These are phyloP conservation scores for Furcasterigmium furcatum DNA, from an alignment of 2,329 filamentous ascomycete species.

Conservation along the genomic window DNA sequence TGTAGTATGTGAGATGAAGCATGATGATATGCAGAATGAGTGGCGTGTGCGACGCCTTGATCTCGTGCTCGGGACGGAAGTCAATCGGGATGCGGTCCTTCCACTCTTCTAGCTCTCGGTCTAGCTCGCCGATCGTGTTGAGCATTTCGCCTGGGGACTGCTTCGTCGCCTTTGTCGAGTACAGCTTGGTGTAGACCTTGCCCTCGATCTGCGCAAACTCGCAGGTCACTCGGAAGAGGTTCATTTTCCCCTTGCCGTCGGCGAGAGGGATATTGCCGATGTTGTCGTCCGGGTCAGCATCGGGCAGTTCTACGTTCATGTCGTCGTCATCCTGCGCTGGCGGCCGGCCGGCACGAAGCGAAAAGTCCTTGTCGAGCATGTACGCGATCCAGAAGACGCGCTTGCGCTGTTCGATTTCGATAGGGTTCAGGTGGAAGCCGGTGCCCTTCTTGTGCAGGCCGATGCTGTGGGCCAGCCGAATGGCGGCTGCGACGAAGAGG, in stretches of 20 bases:
- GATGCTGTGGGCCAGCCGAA: slow-evolving; percentile 88
- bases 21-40: slow-evolving; percentile 94
- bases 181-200: slow-evolving; percentile 88
- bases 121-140: slow-evolving; percentile 93
- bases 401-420: slow-evolving; percentile 86
- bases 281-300: slow-evolving; percentile 85
- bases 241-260: slow-evolving; percentile 88
- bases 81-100: slow-evolving; percentile 94
- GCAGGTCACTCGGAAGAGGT: slow-evolving; percentile 90
- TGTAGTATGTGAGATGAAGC: slow-evolving; percentile 96
- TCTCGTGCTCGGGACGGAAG: slow-evolving; percentile 95
- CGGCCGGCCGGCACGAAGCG: slow-evolving; percentile 55
- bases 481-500: slow-evolving; percentile 85
- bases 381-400: slow-evolving; percentile 66
- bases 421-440: slow-evolving; percentile 87
- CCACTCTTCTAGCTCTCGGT: slow-evolving; percentile 88
- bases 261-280: slow-evolving; percentile 91
- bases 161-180: slow-evolving; percentile 88
- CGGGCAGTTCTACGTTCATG: slow-evolving; percentile 95
- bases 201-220: slow-evolving; percentile 90
- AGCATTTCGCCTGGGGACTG: slow-evolving; percentile 90
- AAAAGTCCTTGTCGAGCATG: slow-evolving; percentile 62
- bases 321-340: slow-evolving; percentile 63
- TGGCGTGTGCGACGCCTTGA: slow-evolving; percentile 87
- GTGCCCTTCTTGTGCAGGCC: slow-evolving; percentile 91